Conservation (phyloP, 2,329 filamentous ascomycete genomes). For the Massarina eburnea region DNA sequence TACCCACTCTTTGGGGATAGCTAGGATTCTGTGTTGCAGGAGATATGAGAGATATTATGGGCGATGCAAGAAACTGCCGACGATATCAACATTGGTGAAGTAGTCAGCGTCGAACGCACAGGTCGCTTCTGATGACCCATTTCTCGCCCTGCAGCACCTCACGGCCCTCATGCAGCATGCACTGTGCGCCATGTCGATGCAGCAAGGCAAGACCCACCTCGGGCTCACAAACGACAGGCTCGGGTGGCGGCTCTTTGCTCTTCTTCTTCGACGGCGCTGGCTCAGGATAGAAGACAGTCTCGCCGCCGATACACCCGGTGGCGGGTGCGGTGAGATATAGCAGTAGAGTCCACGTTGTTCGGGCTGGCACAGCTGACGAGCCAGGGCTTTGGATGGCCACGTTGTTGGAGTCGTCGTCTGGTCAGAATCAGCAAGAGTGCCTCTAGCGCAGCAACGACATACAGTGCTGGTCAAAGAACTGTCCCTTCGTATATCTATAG, state of each 20-base stretch:
- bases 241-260: constrained; percentile 44
- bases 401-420: constrained; percentile 87
- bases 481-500: constrained; percentile 81
- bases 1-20: no score
- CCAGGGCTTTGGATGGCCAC: constrained; percentile 55
- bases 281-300: constrained; percentile 88
- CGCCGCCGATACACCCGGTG: constrained; percentile 78
- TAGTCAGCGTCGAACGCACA: constrained; percentile 63
- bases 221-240: constrained; percentile 70
- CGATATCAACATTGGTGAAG: not conserved
- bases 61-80: no score
- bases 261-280: constrained; percentile 49
- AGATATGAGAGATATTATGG: no score
- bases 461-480: constrained; percentile 95
- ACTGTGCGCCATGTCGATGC: constrained; percentile 87
- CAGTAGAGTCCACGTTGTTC: constrained; percentile 88
- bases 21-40: no score
- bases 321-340: constrained; percentile 78
- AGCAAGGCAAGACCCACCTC: constrained; percentile 85
- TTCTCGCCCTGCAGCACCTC: constrained; percentile 82
- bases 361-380: constrained; percentile 51
- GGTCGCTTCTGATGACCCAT: constrained; percentile 85
- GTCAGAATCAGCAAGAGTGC: no score
- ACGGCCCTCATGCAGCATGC: constrained; percentile 83
- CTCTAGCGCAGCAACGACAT: no score